phyloP scores from a whole-genome alignment of 192 early-diverging fungal species.

The Coemansia sp. region DNA sequence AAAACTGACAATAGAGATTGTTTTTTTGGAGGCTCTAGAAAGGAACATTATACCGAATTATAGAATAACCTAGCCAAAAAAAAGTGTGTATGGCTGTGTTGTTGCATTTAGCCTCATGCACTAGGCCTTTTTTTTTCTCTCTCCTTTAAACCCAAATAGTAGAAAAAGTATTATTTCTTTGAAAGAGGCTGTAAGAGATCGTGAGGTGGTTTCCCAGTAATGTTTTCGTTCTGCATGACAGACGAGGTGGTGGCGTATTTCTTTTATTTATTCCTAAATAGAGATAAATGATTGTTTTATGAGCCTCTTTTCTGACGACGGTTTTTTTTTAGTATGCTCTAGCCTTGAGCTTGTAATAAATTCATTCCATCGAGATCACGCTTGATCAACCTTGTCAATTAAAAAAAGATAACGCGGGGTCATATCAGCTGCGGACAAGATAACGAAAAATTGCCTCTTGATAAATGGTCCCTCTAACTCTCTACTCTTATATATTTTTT shows the following conservation, averaged over 20 bases:
- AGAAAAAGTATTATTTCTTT: neutral
- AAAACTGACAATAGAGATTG: neutral
- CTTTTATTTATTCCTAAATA: neutral
- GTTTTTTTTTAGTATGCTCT: too few species aligned
- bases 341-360: too few species aligned
- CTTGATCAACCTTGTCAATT: neutral
- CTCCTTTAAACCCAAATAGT: neutral
- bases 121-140: neutral
- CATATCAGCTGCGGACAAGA: neutral
- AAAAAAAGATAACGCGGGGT: neutral
- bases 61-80: neutral
- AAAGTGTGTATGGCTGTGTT: neutral
- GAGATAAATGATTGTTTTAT: neutral
- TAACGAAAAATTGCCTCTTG: neutral
- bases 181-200: neutral
- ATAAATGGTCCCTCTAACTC: neutral
- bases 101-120: neutral
- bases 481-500: neutral
- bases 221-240: constrained; percentile 8
- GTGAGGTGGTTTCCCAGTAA: neutral
- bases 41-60: constrained; percentile 4
- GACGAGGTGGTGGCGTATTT: neutral
- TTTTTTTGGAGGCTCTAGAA: neutral
- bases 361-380: neutral
- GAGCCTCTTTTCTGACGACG: too few species aligned